phyloP scores from a whole-genome alignment of 2,329 filamentous ascomycete genomes.

The Colletotrichum magnum region DNA sequence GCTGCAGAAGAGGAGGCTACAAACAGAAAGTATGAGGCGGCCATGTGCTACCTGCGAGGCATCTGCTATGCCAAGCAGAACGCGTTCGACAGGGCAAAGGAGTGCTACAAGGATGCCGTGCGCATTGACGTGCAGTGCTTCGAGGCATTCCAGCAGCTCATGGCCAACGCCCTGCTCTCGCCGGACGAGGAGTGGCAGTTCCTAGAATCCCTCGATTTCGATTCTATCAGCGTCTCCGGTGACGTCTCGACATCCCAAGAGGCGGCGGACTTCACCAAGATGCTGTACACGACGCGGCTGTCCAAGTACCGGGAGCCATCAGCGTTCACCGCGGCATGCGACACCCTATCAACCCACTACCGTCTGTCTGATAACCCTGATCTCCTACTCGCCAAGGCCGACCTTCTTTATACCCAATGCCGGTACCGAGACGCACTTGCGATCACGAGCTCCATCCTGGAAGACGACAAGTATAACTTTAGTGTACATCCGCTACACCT shows the following conservation, averaged over 20 bases:
- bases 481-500: slow-evolving; percentile 90
- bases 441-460: slow-evolving; percentile 86
- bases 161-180: slow-evolving; percentile 93
- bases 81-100: slow-evolving; percentile 95
- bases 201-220: slow-evolving; percentile 90
- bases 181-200: slow-evolving; percentile 93
- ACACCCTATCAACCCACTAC: slow-evolving; percentile 94
- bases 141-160: slow-evolving; percentile 97
- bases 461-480: slow-evolving; percentile 90
- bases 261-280: slow-evolving; percentile 92
- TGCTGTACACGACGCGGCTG: slow-evolving; percentile 94
- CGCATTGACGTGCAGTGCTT: slow-evolving; percentile 98
- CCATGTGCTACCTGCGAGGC: slow-evolving; percentile 96
- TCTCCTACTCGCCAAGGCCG: slow-evolving; percentile 89
- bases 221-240: slow-evolving; percentile 78
- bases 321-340: slow-evolving; percentile 86
- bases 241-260: slow-evolving; percentile 82
- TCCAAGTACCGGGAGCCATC: slow-evolving; percentile 94
- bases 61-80: slow-evolving; percentile 98
- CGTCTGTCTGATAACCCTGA: slow-evolving; percentile 89
- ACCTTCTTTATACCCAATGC: slow-evolving; percentile 94
- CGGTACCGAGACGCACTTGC: slow-evolving; percentile 89
- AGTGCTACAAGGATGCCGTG: slow-evolving; percentile 98
- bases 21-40: slow-evolving; percentile 90
- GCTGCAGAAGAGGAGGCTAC: slow-evolving; percentile 75